Percentiles rank a stretch among this genome's conserved stretches.
These are phyloP conservation scores for Kurtzmaniella quercitrusa DNA, from an alignment of 1,139 yeast species.

Conservation along the genomic window DNA sequence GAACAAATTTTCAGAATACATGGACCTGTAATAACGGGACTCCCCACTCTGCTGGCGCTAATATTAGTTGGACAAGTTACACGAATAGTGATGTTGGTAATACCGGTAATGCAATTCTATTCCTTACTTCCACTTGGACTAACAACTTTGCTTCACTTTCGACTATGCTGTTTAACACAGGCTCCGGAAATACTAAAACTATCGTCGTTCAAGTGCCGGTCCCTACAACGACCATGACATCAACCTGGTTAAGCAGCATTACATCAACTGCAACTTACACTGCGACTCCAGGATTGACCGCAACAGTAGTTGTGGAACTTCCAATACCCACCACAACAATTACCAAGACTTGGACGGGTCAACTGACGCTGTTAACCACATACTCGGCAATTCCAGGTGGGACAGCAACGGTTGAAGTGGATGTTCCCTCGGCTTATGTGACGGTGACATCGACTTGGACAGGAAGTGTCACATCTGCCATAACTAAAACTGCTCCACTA, in stretches of 20 bases:
- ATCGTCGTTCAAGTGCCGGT: conserved; percentile 15
- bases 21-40: conserved; percentile 1
- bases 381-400: conserved; percentile 8
- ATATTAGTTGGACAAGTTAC: conserved; percentile 9
- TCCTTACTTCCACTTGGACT: conserved; percentile 7
- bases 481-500: conserved; percentile 12
- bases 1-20: background rate
- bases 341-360: conserved; percentile 8
- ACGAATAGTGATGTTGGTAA: conserved; percentile 4
- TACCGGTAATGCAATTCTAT: conserved; percentile 5
- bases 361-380: conserved; percentile 8
- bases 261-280: conserved; percentile 4
- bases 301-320: conserved; percentile 4
- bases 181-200: conserved; percentile 12
- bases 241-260: conserved; percentile 12
- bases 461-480: conserved; percentile 5
- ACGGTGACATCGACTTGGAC: conserved; percentile 10
- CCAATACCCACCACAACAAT: conserved; percentile 7
- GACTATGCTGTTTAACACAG: conserved; percentile 12
- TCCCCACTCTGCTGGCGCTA: background rate
- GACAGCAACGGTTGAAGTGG: conserved; percentile 10
- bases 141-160: conserved; percentile 8
- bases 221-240: conserved; percentile 16
- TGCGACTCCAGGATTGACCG: background rate
- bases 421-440: conserved; percentile 11